Percentiles rank a stretch among this genome's conserved stretches.
phyloP scores from a whole-genome alignment of 148 eudicot species.

The Simmondsia chinensis region DNA sequence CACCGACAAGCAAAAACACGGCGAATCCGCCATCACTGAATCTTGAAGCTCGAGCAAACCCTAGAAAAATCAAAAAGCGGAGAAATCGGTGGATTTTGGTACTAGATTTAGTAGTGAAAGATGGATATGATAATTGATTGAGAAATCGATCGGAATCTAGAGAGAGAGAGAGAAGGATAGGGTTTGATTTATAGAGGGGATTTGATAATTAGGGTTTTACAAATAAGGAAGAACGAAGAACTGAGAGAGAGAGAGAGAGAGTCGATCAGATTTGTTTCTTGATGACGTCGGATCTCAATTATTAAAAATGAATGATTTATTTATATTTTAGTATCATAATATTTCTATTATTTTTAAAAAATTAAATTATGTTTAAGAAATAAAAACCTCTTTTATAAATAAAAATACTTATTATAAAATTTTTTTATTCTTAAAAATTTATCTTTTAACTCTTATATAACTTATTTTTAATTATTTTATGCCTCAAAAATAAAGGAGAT shows the following conservation, averaged over 20 bases:
- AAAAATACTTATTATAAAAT: no score
- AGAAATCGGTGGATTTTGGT: not conserved
- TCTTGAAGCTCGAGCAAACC: not conserved
- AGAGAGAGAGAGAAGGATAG: not conserved
- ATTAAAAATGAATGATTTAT: no score
- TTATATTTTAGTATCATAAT: no score
- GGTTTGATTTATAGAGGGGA: conserved; percentile 3
- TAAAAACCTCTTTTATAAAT: no score
- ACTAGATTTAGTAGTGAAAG: conserved; percentile 7
- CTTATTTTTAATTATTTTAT: no score
- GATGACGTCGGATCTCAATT: conserved; percentile 11
- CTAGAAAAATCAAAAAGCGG: conserved; percentile 1
- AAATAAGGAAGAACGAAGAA: no score
- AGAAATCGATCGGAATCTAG: conserved; percentile 7
- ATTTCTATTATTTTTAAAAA: no score
- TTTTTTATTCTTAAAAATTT: no score
- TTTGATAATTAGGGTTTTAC: conserved; percentile 55
- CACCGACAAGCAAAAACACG: conserved; percentile 44
- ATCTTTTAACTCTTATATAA: no score
- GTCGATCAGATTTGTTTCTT: conserved; percentile 5
- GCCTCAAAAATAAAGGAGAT: no score
- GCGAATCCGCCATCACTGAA: conserved; percentile 67
- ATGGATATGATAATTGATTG: no score
- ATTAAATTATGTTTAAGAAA: no score
- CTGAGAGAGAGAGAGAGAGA: conserved; percentile 10